phyloP scores from a whole-genome alignment of 2,329 filamentous ascomycete species.

The Daldinia sp. region DNA sequence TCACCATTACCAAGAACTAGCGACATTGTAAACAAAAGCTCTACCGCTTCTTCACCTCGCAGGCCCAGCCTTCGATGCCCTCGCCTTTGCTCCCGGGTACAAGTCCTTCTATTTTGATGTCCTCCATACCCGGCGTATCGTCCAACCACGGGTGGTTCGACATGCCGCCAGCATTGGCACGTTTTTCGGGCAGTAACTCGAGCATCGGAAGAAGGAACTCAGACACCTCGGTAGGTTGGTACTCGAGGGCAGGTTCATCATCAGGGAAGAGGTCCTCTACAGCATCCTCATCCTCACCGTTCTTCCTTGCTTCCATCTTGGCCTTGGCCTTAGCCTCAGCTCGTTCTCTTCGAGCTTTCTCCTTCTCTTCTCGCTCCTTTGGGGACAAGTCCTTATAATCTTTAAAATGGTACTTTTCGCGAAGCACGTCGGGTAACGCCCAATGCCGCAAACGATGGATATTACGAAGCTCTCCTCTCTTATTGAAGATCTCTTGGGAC shows the following conservation, averaged over 20 bases:
- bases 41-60: conserved; percentile 86
- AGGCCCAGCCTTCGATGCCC: conserved; percentile 93
- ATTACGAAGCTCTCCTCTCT: conserved; percentile 95
- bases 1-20: conserved; percentile 12
- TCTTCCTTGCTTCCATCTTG: conserved; percentile 52
- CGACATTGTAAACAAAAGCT: conserved; percentile 1
- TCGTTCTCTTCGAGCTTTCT: conserved; percentile 48
- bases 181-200: conserved; percentile 85
- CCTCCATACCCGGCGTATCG: conserved; percentile 90
- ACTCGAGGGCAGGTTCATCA: conserved; percentile 48
- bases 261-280: conserved; percentile 50
- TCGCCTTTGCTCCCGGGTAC: conserved; percentile 86
- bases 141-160: conserved; percentile 84
- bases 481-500: conserved; percentile 98
- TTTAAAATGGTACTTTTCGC: conserved; percentile 96
- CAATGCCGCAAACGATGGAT: conserved; percentile 97
- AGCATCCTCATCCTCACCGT: conserved; percentile 50
- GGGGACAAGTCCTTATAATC: conserved; percentile 79
- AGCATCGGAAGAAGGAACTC: conserved; percentile 93
- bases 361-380: conserved; percentile 51
- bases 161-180: conserved; percentile 97
- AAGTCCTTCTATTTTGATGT: conserved; percentile 77
- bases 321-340: conserved; percentile 77
- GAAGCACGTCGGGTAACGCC: conserved; percentile 91
- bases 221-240: conserved; percentile 65